A percentile compares a stretch with the other conserved stretches of the same genome.
Conservation (phyloP, 768 basidiomycete species). For the Mycena indigotica region DNA sequence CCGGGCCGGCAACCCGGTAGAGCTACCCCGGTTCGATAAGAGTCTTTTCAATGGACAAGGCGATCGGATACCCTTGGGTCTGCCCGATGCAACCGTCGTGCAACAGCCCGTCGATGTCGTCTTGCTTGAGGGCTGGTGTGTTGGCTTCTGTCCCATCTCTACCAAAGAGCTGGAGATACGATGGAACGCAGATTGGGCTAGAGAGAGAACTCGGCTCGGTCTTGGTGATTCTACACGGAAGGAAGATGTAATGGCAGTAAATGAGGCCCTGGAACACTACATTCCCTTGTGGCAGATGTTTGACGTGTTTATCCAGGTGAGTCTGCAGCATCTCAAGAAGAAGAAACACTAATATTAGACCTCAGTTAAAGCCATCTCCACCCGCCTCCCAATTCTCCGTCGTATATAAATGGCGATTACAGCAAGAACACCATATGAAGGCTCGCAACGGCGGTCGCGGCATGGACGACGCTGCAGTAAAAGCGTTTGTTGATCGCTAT, state of each 20-base stretch:
- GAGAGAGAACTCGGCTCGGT: conserved; percentile 39
- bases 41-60: conserved; percentile 79
- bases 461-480: conserved; percentile 80
- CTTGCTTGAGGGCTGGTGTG: conserved; percentile 95
- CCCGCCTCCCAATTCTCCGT: conserved; percentile 40
- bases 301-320: conserved; percentile 77
- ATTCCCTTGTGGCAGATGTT: conserved; percentile 69
- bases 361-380: conserved; percentile 32
- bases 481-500: conserved; percentile 88
- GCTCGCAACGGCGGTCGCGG: conserved; percentile 79
- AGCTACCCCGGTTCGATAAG: conserved; percentile 87
- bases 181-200: conserved; percentile 52
- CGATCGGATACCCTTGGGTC: conserved; percentile 61
- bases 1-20: conserved; percentile 47
- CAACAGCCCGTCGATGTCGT: conserved; percentile 66
- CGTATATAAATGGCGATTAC: conserved; percentile 84
- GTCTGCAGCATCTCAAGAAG: conserved; percentile 5
- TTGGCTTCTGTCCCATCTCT: conserved; percentile 76
- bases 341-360: conserved; percentile 23
- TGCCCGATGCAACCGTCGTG: conserved; percentile 44
- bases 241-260: conserved; percentile 62
- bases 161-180: conserved; percentile 50
- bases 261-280: conserved; percentile 63
- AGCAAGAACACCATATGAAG: conserved; percentile 93
- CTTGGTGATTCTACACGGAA: conserved; percentile 42